Evolutionary conservation across 192 early-diverging fungal species (phyloP).

Genomic region (Coemansia sp.): DNA sequence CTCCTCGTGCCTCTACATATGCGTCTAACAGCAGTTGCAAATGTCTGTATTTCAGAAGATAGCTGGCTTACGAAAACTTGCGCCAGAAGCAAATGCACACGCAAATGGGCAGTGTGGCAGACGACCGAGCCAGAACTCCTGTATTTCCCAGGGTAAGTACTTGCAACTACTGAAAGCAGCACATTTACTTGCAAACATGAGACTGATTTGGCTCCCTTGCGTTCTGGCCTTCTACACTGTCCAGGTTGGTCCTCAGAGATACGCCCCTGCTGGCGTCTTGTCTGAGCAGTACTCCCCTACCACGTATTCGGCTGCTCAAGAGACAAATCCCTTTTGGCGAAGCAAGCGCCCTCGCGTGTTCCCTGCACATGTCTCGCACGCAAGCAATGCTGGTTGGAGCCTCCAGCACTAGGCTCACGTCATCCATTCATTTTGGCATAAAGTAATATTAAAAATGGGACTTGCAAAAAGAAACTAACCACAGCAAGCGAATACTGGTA

Average conservation of each 20-base stretch:
- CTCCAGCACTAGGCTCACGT: not conserved
- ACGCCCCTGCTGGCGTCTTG: not conserved
- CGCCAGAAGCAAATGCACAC: constrained; percentile 19
- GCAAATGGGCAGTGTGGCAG: not conserved
- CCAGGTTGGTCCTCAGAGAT: not conserved
- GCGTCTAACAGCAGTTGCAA: not conserved
- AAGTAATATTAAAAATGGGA: not conserved
- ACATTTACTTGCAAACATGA: not conserved
- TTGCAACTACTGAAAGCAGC: not conserved
- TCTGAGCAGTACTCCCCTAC: not conserved
- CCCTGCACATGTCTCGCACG: not conserved
- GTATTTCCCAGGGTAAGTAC: constrained; percentile 13
- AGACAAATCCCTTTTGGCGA: not conserved
- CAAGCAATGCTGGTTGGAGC: constrained; percentile 7
- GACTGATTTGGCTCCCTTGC: not conserved
- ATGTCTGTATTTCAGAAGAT: not conserved
- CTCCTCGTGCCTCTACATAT: too few relatives aligned
- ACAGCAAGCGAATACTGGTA: not conserved
- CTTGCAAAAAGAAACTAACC: not conserved
- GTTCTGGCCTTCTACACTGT: not conserved
- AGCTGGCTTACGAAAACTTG: constrained; percentile 44
- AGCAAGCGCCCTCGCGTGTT: constrained; percentile 6
- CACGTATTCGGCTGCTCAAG: not conserved
- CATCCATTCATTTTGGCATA: not conserved
- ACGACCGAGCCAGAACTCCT: constrained; percentile 4